These are phyloP conservation scores for Oryza glumipatula DNA, from an alignment of 176 grass and related monocot species.

Conservation along the genomic window DNA sequence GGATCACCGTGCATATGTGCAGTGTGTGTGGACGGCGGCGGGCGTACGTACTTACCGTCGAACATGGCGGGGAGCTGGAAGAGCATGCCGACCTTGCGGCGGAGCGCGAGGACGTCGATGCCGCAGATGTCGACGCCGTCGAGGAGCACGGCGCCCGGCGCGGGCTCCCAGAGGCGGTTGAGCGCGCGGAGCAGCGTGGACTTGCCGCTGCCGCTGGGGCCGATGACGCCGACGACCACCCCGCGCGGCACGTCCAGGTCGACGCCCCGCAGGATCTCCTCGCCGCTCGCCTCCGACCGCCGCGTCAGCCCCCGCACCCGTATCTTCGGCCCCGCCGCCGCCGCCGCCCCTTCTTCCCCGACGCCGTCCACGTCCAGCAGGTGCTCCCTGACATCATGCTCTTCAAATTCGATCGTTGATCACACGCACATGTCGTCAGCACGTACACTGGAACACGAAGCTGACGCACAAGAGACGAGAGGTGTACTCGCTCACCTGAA, in stretches of 20 bases:
- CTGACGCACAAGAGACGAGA: not conserved
- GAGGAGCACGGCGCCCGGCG: slow-evolving; percentile 63
- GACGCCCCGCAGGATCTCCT: slow-evolving; percentile 67
- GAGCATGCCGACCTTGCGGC: slow-evolving; percentile 96
- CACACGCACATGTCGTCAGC: not conserved
- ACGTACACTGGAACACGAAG: not conserved
- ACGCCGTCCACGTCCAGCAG: slow-evolving; percentile 63
- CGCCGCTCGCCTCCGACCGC: slow-evolving; percentile 53
- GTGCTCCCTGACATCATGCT: slow-evolving; percentile 54
- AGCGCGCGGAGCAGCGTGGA: slow-evolving; percentile 89
- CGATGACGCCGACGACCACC: slow-evolving; percentile 79
- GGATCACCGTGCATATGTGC: not conserved
- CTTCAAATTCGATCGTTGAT: slow-evolving; percentile 25
- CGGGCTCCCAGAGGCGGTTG: slow-evolving; percentile 95
- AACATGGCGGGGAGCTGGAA: slow-evolving; percentile 98
- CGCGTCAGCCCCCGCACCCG: slow-evolving; percentile 63
- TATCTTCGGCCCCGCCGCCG: slow-evolving; percentile 48
- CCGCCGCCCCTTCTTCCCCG: not conserved
- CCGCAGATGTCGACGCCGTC: slow-evolving; percentile 77
- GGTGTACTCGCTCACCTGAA: slow-evolving; percentile 29
- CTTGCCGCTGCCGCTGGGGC: slow-evolving; percentile 98
- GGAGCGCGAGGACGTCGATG: slow-evolving; percentile 79
- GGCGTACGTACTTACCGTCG: slow-evolving; percentile 49
- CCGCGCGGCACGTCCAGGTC: slow-evolving; percentile 77
- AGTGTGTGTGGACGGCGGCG: not conserved